Evolutionary conservation across 2,329 filamentous ascomycete species (phyloP).

Genomic region (Metarhizium sp.): DNA sequence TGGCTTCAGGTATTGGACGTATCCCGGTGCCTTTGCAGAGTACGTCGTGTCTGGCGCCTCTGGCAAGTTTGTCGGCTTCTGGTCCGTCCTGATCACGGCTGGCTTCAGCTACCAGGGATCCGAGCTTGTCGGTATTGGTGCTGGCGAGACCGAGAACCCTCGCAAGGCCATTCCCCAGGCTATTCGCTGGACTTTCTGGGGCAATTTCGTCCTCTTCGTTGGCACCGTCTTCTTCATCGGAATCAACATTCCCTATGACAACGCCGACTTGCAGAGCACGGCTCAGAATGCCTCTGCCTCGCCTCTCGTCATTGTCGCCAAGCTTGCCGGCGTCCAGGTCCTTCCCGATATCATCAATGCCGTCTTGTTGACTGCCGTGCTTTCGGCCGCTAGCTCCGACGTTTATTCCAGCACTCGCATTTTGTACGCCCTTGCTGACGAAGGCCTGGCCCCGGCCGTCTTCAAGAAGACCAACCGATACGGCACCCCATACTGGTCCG

Average conservation of each 20-base stretch:
- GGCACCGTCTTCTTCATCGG: constrained; percentile 61
- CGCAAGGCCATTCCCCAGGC: constrained; percentile 62
- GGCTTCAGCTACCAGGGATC: constrained; percentile 65
- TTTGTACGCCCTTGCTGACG: constrained; percentile 55
- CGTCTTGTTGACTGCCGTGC: constrained; percentile 66
- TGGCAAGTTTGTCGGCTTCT: constrained; percentile 60
- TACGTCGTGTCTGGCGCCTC: constrained; percentile 44
- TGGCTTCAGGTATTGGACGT: constrained; percentile 62
- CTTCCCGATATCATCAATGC: constrained; percentile 68
- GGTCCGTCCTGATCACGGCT: constrained; percentile 58
- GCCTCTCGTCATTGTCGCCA: constrained; percentile 52
- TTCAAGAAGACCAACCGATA: constrained; percentile 49
- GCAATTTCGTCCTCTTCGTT: constrained; percentile 61
- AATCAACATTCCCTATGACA: constrained; percentile 57
- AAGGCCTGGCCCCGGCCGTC: constrained; percentile 51
- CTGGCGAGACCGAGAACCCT: constrained; percentile 66
- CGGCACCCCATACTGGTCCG: constrained; percentile 55
- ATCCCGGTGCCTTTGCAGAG: constrained; percentile 58
- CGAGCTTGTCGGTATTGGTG: constrained; percentile 70
- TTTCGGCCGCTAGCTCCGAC: constrained; percentile 71
- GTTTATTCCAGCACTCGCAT: constrained; percentile 65
- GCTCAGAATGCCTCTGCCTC: constrained; percentile 53
- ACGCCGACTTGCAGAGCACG: constrained; percentile 40
- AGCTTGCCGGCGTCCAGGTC: constrained; percentile 52
- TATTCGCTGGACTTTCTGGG: constrained; percentile 67